These are phyloP conservation scores for Sphaerostilbella broomeana DNA, from an alignment of 2,329 filamentous ascomycete genomes.

Conservation along the genomic window DNA sequence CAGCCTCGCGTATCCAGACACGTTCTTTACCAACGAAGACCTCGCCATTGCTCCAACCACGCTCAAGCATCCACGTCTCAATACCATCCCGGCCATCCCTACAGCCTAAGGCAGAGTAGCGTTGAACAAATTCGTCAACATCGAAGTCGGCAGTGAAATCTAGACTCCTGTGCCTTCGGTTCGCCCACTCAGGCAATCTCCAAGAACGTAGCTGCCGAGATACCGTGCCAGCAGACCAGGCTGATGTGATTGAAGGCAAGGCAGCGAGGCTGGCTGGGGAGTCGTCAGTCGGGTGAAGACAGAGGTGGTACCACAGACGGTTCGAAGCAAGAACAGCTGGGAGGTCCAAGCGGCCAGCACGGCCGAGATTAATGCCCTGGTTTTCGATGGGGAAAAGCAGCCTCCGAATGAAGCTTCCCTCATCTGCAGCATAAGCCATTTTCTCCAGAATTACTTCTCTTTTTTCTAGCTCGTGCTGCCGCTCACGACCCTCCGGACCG, in stretches of 20 bases:
- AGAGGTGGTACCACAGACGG: conserved; percentile 91
- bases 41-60: conserved; percentile 97
- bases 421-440: conserved; percentile 72
- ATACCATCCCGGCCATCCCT: conserved; percentile 86
- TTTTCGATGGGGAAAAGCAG: conserved; percentile 72
- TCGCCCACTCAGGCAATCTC: conserved; percentile 94
- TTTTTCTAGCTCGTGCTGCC: conserved; percentile 73
- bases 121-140: conserved; percentile 78
- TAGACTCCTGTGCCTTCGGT: conserved; percentile 79
- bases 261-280: conserved; percentile 67
- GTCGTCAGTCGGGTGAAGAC: conserved; percentile 86
- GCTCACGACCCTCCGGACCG: conserved; percentile 60
- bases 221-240: conserved; percentile 89
- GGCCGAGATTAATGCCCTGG: conserved; percentile 75
- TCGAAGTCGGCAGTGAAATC: conserved; percentile 98
- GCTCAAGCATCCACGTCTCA: conserved; percentile 87
- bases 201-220: conserved; percentile 90
- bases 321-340: conserved; percentile 69
- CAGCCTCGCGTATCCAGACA: conserved; percentile 88
- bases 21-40: conserved; percentile 86
- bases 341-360: conserved; percentile 72
- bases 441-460: conserved; percentile 81
- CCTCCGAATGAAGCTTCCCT: conserved; percentile 74
- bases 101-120: conserved; percentile 79
- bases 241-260: conserved; percentile 64